Base-by-base conservation (phyloP, 805 yeast species). In the Candida hungchunana region DNA sequence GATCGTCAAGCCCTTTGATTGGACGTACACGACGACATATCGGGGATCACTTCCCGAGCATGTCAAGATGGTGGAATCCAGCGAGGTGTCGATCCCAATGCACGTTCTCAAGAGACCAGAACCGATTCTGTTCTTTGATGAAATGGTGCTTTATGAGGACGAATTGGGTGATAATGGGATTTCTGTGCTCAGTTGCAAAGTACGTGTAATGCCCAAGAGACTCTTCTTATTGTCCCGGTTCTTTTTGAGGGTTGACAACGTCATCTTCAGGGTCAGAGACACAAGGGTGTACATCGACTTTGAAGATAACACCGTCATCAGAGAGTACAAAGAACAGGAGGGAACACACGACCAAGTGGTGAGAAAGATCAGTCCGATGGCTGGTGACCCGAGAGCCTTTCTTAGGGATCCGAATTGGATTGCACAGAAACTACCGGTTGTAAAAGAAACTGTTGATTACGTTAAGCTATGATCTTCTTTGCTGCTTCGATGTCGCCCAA, bases 91-190 rank as follows among this genome's bases (percentile, higher is more conserved):
- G 11, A 75, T 90, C 10, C 98, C 98, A 0, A 48, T 85, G 14
- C 76, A 77, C 11, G 77, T 79, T 53, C 66, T 93, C 26, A 66
- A 75, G 23, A 65, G 69, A 39, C 87, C 82, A 6, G 96, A 87
- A 51, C 95, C 95, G 2, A 93, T 93, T 29, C 55, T 87, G 36
- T 88, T 85, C 58, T 93, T 77, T 54, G 97, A 88, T 55, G 97
- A 90, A 50, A 76, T 87, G 66, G 76, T 85, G 6, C 64, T 93
- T 21, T 93, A 75, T 56, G 99, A 93, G 56, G 99, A 93, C 54
- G 99, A 93, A 57, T 66, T 93, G 37, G 97, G 95, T 4, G 99
- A 93, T 58, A 93, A 90, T 58, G 99, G 99, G 7, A 82, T 87
- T 13, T 76, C 94, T 0, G 73, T 85, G 36, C 62, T 85, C 36